These are phyloP conservation scores for Phaseolus lunatus DNA, from an alignment of 306 rosid species.

Conservation along the genomic window DNA sequence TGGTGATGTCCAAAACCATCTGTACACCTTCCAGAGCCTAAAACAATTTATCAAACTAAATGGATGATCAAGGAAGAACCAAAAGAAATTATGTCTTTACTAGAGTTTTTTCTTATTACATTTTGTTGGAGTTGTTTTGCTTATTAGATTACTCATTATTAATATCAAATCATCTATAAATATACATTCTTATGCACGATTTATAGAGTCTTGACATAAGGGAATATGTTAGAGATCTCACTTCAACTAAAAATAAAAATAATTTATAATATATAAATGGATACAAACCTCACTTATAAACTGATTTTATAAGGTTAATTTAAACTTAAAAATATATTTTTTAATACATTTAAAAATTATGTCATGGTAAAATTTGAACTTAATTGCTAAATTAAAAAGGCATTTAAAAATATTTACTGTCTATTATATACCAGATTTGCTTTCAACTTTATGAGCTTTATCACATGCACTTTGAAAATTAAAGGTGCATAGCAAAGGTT, in stretches of 20 bases:
- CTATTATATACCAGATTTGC: conserved; percentile 21
- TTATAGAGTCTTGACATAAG: too few species aligned
- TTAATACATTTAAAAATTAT: too few species aligned
- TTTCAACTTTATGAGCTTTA: neutral
- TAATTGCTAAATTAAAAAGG: neutral
- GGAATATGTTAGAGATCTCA: too few species aligned
- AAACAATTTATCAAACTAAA: conserved; percentile 39
- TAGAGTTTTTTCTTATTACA: neutral
- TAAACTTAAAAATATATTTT: too few species aligned
- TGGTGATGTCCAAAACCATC: conserved; percentile 70
- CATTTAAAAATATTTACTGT: conserved; percentile 1
- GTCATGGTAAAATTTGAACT: neutral
- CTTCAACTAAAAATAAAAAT: too few species aligned
- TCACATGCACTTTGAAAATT: neutral
- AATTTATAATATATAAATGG: too few species aligned
- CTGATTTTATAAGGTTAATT: too few species aligned
- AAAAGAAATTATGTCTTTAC: conserved; percentile 33
- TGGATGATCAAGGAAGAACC: conserved; percentile 32
- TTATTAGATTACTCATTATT: too few species aligned
- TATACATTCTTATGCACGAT: too few species aligned
- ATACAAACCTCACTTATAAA: too few species aligned
- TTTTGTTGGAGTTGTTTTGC: too few species aligned
- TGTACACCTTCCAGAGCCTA: conserved; percentile 86
- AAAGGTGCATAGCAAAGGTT: neutral
- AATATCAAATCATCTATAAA: too few species aligned